Base-by-base conservation (phyloP, 371 early-diverging fungal genomes). In the Mortierella polycephala region DNA sequence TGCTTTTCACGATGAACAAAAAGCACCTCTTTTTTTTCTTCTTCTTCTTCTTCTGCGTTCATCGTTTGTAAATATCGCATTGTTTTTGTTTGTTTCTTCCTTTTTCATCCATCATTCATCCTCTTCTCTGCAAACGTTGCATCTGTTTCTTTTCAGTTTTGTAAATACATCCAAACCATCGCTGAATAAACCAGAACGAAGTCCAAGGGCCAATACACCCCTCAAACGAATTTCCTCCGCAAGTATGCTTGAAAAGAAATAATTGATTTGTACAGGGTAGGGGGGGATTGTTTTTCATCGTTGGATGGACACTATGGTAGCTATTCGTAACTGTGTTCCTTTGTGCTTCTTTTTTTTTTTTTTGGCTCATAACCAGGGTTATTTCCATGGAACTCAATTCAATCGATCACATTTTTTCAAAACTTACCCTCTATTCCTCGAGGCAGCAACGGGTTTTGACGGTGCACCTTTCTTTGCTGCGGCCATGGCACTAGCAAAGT, bases 401-500 rank as follows among this genome's bases (percentile, higher is more conserved):
- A 30, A 30, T 30, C 30, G 4, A 30, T 30, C 45, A 9, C 8
- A 0, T 18, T 5, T 18, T 37, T 45, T 11, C 7, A 51, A 60
- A 40, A 53, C 63, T 40, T 63, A 73, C 74, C 46, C 66, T 30
- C 40, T 44, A 58, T 41, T 18, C 54, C 70, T 75, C 56, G 57
- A 61, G 37, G 52, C 7, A 39, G 21, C 57, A 4, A 49, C n/a
- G 4, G 23, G 41, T n/a, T 50, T 62, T 41, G 51, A 46, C 47
- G 69, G 41, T 16, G 58, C 70, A 1, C 75, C 64, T 46, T 53
- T 61, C 67, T 56, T 57, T 71, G 71, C 71, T 56, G 77, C 71
- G 18, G 77, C 63, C 71, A 62, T 63, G 10, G 72, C 67, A 18
- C 63, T 67, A 56, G 71, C 71, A 12, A 73, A 73, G 44, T 75